Evolutionary conservation across 2,329 filamentous ascomycete species (phyloP).

Genomic region (Chalaropsis thielavioides): DNA sequence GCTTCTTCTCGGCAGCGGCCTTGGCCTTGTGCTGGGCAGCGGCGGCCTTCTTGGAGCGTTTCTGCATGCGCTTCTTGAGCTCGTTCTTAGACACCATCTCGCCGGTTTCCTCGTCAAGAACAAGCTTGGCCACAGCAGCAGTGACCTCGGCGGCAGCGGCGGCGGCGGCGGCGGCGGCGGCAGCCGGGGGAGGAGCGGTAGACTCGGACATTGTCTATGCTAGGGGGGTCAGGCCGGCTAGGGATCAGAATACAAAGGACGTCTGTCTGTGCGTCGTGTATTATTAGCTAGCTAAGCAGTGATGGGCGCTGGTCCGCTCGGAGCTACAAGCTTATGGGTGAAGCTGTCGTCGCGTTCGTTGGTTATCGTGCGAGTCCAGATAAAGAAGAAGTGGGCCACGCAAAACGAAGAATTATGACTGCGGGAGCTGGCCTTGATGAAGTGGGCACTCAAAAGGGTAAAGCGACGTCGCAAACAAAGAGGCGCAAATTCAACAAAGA

Average conservation of each 20-base stretch:
- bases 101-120: conserved; percentile 49
- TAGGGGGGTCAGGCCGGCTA: background rate
- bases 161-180: background rate
- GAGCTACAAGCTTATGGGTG: background rate
- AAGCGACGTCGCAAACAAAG: background rate
- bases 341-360: background rate
- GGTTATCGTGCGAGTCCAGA: background rate
- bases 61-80: conserved; percentile 45
- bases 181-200: background rate
- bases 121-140: conserved; percentile 40
- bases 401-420: background rate
- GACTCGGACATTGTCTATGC: conserved; percentile 8
- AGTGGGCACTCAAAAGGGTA: background rate
- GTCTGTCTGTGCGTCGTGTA: background rate
- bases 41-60: conserved; percentile 42
- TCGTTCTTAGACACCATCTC: conserved; percentile 51
- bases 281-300: too few species aligned
- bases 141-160: conserved; percentile 30
- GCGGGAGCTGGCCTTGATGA: too few species aligned
- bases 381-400: background rate
- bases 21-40: conserved; percentile 38
- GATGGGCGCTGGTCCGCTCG: background rate
- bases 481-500: background rate
- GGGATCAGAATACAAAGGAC: background rate
- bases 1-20: conserved; percentile 21